Evolutionary conservation across 768 basidiomycete species (phyloP).

Genomic region (Phaeolepiota aurea): DNA sequence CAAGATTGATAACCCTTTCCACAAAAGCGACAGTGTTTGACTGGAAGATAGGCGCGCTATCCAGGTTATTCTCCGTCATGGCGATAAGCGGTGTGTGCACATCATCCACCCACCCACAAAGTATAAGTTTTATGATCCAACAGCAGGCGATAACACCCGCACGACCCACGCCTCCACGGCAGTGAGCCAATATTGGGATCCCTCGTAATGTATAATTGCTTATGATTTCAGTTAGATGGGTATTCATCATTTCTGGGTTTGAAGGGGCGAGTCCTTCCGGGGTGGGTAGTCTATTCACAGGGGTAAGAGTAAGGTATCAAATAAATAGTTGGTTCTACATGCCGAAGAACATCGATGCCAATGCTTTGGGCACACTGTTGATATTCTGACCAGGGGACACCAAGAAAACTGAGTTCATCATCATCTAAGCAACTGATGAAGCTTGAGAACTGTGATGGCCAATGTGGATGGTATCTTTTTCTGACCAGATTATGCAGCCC

Average conservation of each 20-base stretch:
- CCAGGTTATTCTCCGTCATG: conserved; percentile 3
- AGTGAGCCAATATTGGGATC: conserved; percentile 72
- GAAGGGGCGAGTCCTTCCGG: conserved; percentile 86
- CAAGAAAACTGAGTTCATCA: conserved; percentile 74
- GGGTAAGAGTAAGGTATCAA: no score
- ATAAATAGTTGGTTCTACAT: conserved; percentile 11
- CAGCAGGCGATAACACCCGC: conserved; percentile 89
- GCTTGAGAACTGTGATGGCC: conserved; percentile 2
- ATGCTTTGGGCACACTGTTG: conserved; percentile 45
- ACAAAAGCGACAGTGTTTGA: conserved; percentile 65
- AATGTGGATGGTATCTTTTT: conserved; percentile 2
- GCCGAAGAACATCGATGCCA: conserved; percentile 80
- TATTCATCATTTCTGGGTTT: conserved; percentile 47
- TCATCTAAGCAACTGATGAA: conserved; percentile 71
- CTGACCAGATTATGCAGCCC: conserved; percentile 76
- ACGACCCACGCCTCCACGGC: conserved; percentile 89
- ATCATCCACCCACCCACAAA: conserved; percentile 62
- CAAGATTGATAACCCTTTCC: conserved; percentile 63
- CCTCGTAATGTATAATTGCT: conserved; percentile 67
- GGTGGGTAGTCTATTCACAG: conserved; percentile 74
- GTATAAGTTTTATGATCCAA: conserved; percentile 87
- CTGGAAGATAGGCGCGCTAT: conserved; percentile 24
- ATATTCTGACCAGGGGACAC: conserved; percentile 83
- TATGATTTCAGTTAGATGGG: conserved; percentile 57
- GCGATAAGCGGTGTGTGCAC: conserved; percentile 2